A percentile compares a stretch with the other conserved stretches of the same genome.
These are phyloP conservation scores for Alternaria hordeiaustralica DNA, from an alignment of 2,329 filamentous ascomycete genomes.

Conservation along the genomic window DNA sequence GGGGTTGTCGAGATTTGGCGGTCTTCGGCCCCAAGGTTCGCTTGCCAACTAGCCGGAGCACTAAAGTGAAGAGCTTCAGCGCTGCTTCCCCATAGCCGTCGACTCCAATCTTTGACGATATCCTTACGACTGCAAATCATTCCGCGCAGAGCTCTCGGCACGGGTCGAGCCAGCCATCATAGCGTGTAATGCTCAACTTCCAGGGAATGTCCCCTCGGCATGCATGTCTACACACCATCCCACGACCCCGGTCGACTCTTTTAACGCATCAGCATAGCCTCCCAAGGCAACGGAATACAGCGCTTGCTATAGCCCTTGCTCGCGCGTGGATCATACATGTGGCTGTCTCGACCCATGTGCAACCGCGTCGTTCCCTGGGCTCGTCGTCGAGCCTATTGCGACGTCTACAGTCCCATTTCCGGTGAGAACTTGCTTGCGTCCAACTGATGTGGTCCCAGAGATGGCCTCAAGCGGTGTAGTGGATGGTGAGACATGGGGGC, in stretches of 20 bases:
- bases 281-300: too few species aligned
- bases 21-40: not conserved
- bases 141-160: not conserved
- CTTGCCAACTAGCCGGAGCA: not conserved
- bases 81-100: not conserved
- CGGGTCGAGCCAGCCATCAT: not conserved
- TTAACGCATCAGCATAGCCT: not conserved
- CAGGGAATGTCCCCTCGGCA: not conserved
- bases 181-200: not conserved
- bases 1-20: conserved; percentile 3
- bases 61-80: not conserved
- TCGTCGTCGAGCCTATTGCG: not conserved
- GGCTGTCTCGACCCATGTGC: not conserved
- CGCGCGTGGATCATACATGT: not conserved
- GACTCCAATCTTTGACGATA: not conserved
- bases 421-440: not conserved
- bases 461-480: conserved; percentile 7
- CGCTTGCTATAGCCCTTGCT: not conserved
- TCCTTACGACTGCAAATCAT: not conserved
- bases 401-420: not conserved
- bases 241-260: not conserved
- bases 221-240: conserved; percentile 11
- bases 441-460: not conserved
- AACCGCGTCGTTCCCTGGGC: not conserved
- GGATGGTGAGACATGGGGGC: not conserved